Percentiles rank a stretch among this genome's conserved stretches.
These are phyloP conservation scores for Colletotrichum sp. DNA, from an alignment of 2,329 filamentous ascomycete genomes.

Conservation along the genomic window DNA sequence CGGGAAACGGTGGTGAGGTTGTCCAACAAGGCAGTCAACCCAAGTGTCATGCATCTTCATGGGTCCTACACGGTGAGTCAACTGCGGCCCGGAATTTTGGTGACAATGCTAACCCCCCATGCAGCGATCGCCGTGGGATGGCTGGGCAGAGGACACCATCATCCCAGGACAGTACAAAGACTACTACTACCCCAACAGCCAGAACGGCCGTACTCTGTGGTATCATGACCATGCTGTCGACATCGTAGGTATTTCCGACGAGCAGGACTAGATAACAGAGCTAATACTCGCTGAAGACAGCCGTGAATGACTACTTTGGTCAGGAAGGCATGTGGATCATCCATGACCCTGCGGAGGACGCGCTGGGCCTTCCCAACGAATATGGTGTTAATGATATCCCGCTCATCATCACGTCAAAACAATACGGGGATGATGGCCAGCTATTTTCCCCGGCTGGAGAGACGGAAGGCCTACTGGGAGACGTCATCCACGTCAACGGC, in stretches of 20 bases:
- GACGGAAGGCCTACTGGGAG: constrained; percentile 54
- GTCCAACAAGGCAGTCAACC: constrained; percentile 50
- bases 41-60: constrained; percentile 58
- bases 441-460: constrained; percentile 51
- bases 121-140: constrained; percentile 33
- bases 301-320: constrained; percentile 60
- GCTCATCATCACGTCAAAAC: constrained; percentile 55
- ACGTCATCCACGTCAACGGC: constrained; percentile 63
- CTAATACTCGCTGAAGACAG: constrained; percentile 37
- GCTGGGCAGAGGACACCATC: constrained; percentile 59
- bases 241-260: constrained; percentile 25
- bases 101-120: not conserved
- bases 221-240: constrained; percentile 56
- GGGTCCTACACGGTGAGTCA: constrained; percentile 47
- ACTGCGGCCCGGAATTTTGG: not conserved
- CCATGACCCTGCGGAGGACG: constrained; percentile 52
- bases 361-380: constrained; percentile 51
- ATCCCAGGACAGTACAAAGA: constrained; percentile 61
- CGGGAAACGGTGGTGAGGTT: constrained; percentile 59
- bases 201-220: constrained; percentile 60
- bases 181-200: constrained; percentile 65
- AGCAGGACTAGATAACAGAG: too few species aligned
- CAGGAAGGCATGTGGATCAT: constrained; percentile 63
- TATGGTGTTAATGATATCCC: constrained; percentile 60
- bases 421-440: constrained; percentile 55